Percentiles rank a stretch among this genome's conserved stretches.
These are phyloP conservation scores for Fonsecaea monophora DNA, from an alignment of 2,329 filamentous ascomycete genomes.

Conservation along the genomic window DNA sequence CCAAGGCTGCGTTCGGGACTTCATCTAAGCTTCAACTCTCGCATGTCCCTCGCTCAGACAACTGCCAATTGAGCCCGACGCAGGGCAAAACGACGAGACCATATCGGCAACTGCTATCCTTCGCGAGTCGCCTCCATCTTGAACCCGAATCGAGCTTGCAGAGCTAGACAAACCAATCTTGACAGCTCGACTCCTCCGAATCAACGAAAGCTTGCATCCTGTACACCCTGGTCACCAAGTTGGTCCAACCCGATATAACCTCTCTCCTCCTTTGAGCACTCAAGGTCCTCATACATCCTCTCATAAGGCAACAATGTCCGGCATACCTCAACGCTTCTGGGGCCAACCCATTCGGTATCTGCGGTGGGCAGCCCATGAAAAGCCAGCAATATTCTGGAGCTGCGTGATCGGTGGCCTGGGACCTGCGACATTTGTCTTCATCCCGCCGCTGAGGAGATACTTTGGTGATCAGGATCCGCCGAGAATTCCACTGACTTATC, in stretches of 20 bases:
- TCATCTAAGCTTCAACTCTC: background rate
- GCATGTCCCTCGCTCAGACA: background rate
- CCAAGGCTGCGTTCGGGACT: background rate
- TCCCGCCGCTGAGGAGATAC: conserved; percentile 74
- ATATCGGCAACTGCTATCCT: background rate
- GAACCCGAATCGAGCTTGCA: background rate
- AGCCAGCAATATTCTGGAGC: conserved; percentile 91
- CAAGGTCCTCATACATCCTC: background rate
- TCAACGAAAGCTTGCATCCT: background rate
- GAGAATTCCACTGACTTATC: conserved; percentile 86
- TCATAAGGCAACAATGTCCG: conserved; percentile 50
- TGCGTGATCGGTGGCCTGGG: conserved; percentile 74
- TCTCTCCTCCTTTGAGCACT: background rate
- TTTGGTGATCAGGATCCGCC: conserved; percentile 76
- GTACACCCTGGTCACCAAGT: background rate
- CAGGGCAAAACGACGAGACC: conserved; percentile 10
- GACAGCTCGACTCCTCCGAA: background rate
- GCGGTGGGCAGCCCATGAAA: conserved; percentile 85
- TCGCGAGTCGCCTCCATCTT: background rate
- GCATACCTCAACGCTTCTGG: conserved; percentile 75
- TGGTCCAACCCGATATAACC: background rate
- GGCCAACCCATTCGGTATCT: conserved; percentile 80
- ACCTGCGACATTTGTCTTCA: conserved; percentile 71
- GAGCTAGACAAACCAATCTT: background rate
- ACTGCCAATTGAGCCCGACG: conserved; percentile 14